Percentiles rank a stretch among this genome's conserved stretches.
Evolutionary conservation across 257 asterid genomes (phyloP).

Genomic region (Ballota nigra): DNA sequence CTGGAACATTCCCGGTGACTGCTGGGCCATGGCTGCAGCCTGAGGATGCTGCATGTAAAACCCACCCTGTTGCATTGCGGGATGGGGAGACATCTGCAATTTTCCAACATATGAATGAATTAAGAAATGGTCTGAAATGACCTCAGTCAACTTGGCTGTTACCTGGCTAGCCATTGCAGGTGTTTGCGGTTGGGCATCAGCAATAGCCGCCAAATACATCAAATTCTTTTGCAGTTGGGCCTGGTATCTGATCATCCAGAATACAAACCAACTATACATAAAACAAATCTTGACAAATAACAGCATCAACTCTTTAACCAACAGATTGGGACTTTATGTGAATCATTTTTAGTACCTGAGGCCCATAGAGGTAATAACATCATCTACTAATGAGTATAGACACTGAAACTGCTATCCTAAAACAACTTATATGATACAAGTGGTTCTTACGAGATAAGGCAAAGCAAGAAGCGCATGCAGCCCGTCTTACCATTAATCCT

Average conservation of each 20-base stretch:
- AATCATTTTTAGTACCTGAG: neutral
- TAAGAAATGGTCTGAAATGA: neutral
- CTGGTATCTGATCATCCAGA: constrained; percentile 62
- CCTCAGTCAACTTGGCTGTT: neutral
- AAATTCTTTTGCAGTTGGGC: constrained; percentile 87
- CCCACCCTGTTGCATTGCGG: constrained; percentile 74
- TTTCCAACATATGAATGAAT: constrained; percentile 13
- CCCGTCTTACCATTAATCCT: neutral
- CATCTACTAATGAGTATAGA: neutral
- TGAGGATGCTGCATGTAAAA: constrained; percentile 82
- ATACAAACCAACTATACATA: neutral
- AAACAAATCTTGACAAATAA: neutral
- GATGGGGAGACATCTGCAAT: constrained; percentile 66
- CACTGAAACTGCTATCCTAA: neutral
- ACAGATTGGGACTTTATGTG: too few species aligned
- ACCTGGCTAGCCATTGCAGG: constrained; percentile 77
- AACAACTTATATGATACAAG: neutral
- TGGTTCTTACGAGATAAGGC: neutral
- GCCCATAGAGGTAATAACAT: neutral
- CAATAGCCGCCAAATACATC: constrained; percentile 97
- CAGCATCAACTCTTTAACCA: neutral
- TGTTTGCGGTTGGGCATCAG: constrained; percentile 91
- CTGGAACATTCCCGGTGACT: constrained; percentile 49
- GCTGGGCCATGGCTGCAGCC: constrained; percentile 66
- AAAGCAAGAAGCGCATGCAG: neutral